Evolutionary conservation across 331 rosid genomes (phyloP), one percentile per base, ranked within the genome.

Genomic region (Malus hybrid): DNA sequence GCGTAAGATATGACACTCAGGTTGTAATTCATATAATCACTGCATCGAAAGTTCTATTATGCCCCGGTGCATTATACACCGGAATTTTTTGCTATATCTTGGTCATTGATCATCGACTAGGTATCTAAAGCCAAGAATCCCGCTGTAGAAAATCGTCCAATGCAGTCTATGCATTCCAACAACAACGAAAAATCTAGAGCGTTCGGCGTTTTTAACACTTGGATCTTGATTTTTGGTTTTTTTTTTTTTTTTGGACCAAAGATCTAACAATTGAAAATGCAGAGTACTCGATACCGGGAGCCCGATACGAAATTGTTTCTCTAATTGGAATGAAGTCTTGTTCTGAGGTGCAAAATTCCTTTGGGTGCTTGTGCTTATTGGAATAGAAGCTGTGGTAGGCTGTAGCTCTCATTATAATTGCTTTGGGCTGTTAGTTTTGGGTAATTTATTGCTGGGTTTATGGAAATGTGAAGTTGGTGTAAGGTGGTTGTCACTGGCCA

Each of bases 391-490:
- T 13, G 52, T 16, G 34, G 67, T 70, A 39, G 8, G 31, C 15
- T 62, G 62, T 32, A 54, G 29, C 55, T 10, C 52, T 62, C 56
- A 6, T 39, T 67, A 10, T 56, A 29, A 13, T 33, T 50, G 56
- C n/a, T 50, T 50, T 50, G 7, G 3, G 56, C n/a, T 15, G 6
- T 50, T 16, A 18, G 56, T 2, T 68, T 62, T 22, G 27, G 20
- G 48, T 52, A 66, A 36, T 33, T 66, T 59, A 36, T 42, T 70
- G 61, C 39, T 64, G 60, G 33, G 19, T 32, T 73, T 34, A 42
- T 44, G 62, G 11, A 27, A 11, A 50, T 65, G 74, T 7, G 59
- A 14, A 59, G 70, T 74, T 59, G 83, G 72, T 80, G 24, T 5
- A 27, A 69, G 55, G 72, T 24, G 48, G 11, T 52, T 80, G 52